phyloP scores from a whole-genome alignment of 768 basidiomycete species.

The Tylopilus subfusipes region DNA sequence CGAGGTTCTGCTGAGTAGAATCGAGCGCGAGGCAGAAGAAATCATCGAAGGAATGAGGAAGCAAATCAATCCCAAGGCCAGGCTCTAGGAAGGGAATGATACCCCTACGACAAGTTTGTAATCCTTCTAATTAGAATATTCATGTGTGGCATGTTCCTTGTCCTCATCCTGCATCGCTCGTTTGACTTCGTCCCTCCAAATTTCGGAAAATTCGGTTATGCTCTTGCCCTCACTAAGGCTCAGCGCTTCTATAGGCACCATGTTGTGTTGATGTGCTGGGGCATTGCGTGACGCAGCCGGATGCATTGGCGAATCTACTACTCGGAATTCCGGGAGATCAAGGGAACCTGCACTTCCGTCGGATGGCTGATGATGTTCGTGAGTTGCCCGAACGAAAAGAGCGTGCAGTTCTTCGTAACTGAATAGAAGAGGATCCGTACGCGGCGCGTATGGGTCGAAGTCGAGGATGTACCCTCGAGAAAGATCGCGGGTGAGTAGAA shows the following conservation, averaged over 20 bases:
- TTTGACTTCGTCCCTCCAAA: constrained; percentile 55
- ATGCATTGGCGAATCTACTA: constrained; percentile 74
- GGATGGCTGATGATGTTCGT: neutral
- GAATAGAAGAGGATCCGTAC: constrained; percentile 88
- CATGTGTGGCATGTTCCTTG: neutral
- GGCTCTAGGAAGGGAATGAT: constrained; percentile 15
- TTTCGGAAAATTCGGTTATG: constrained; percentile 68
- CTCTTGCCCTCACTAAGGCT: constrained; percentile 68
- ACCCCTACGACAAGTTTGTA: neutral
- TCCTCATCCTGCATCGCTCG: constrained; percentile 26
- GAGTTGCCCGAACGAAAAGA: constrained; percentile 26
- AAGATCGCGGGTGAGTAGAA: constrained; percentile 81
- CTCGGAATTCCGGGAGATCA: constrained; percentile 46
- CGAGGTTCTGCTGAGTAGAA: constrained; percentile 57
- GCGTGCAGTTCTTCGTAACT: constrained; percentile 68
- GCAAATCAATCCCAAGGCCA: constrained; percentile 16
- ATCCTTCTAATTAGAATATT: neutral
- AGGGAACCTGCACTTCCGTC: neutral
- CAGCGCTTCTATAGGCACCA: constrained; percentile 89
- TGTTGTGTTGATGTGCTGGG: constrained; percentile 80
- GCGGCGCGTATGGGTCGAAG: constrained; percentile 83
- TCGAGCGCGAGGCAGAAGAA: constrained; percentile 75
- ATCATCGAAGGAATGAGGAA: constrained; percentile 50
- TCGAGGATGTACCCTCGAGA: constrained; percentile 78
- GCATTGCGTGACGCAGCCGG: constrained; percentile 63